phyloP scores from a whole-genome alignment of 108 stramenopile genomes.

The Cylindrotheca closterium region DNA sequence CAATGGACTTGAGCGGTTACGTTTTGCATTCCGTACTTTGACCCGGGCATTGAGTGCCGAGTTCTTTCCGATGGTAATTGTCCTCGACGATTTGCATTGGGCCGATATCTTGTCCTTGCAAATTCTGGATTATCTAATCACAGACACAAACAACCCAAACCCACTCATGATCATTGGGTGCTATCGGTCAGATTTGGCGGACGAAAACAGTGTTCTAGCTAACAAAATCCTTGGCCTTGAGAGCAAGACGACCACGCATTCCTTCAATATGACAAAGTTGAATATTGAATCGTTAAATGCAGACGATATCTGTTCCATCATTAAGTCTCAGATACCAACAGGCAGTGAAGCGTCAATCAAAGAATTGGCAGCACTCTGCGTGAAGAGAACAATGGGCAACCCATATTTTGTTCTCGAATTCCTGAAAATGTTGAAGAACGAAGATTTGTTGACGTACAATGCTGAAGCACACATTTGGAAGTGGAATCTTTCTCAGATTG shows the following conservation, averaged over 20 bases:
- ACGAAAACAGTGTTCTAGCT: not conserved
- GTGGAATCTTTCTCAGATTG: conserved; percentile 5
- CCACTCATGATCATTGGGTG: conserved; percentile 13
- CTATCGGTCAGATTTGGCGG: conserved; percentile 13
- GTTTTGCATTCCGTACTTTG: conserved; percentile 9
- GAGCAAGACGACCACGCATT: not conserved
- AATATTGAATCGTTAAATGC: not conserved
- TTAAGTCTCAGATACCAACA: not conserved
- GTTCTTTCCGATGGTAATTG: conserved; percentile 24
- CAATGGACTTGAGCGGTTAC: too few relatives aligned
- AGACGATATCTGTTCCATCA: conserved; percentile 6
- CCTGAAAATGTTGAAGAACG: conserved; percentile 10
- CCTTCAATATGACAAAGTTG: conserved; percentile 1
- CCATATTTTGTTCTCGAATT: conserved; percentile 8
- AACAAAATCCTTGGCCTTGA: not conserved
- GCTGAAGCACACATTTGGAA: conserved; percentile 6
- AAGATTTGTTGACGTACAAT: not conserved
- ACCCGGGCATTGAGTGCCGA: not conserved
- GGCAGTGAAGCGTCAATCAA: conserved; percentile 2
- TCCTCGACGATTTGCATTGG: conserved; percentile 66
- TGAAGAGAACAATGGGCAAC: conserved; percentile 11
- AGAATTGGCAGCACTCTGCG: conserved; percentile 7
- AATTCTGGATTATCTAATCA: conserved; percentile 25
- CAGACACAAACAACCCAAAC: conserved; percentile 14
- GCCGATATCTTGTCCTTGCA: conserved; percentile 47